Evolutionary conservation across 805 yeast species (phyloP).

Genomic region (Candida railenensis): DNA sequence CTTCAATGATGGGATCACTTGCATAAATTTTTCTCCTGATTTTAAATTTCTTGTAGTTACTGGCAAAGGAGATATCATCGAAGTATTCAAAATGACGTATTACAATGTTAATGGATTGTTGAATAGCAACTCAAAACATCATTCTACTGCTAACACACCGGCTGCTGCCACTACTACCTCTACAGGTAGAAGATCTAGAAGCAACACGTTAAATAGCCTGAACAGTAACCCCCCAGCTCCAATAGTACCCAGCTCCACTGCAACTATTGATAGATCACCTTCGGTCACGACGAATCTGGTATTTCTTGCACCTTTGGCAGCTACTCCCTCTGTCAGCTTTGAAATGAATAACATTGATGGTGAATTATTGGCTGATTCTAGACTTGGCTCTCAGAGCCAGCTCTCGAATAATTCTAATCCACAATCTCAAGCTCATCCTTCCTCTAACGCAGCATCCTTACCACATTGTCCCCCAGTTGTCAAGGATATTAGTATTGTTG

Average conservation of each 20-base stretch:
- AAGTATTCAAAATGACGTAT: conserved; percentile 38
- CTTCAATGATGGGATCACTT: conserved; percentile 60
- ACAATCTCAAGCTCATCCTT: neutral
- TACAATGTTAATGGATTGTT: conserved; percentile 39
- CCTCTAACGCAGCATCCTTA: conserved; percentile 5
- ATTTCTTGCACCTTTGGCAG: conserved; percentile 20
- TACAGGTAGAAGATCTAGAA: conserved; percentile 33
- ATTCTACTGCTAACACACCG: conserved; percentile 6
- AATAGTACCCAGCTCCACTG: conserved; percentile 4
- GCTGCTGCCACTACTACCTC: conserved; percentile 6
- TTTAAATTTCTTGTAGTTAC: conserved; percentile 45
- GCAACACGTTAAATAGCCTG: conserved; percentile 37
- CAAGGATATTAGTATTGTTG: conserved; percentile 35
- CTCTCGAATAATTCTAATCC: neutral
- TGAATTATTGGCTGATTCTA: neutral
- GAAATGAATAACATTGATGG: conserved; percentile 18
- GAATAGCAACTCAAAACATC: conserved; percentile 9
- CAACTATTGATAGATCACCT: neutral
- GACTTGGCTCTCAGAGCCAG: neutral
- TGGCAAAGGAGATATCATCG: conserved; percentile 56
- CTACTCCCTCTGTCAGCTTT: conserved; percentile 22
- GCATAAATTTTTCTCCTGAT: conserved; percentile 48
- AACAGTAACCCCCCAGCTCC: conserved; percentile 13
- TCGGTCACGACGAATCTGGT: neutral
- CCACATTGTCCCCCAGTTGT: conserved; percentile 30